Percentiles rank a stretch among this genome's conserved stretches.
Conservation (phyloP, 352 stramenopile genomes). For the Chrysophaeum taylorii region DNA sequence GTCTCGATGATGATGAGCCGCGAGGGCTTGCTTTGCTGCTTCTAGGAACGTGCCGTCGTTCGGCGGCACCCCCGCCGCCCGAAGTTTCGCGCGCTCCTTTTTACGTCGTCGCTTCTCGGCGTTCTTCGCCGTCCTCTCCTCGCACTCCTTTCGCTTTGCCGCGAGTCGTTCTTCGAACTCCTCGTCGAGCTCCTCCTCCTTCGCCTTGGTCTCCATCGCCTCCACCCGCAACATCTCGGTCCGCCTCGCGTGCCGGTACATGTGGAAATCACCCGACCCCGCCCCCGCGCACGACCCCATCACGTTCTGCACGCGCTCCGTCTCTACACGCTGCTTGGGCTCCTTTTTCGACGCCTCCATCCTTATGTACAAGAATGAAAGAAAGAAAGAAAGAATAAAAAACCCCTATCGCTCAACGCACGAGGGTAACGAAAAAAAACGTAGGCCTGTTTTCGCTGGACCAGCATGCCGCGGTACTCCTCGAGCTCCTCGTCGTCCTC, state of each 20-base stretch:
- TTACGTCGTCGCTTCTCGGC: slow-evolving; percentile 47
- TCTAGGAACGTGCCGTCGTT: slow-evolving; percentile 5
- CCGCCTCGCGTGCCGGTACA: slow-evolving; percentile 81
- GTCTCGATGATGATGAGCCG: too few relatives aligned
- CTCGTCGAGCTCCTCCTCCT: slow-evolving; percentile 39
- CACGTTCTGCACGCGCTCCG: slow-evolving; percentile 82
- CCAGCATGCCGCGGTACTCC: too few relatives aligned
- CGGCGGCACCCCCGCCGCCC: neutral
- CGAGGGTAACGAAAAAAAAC: too few relatives aligned
- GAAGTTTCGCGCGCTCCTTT: slow-evolving; percentile 41
- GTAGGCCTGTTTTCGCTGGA: too few relatives aligned
- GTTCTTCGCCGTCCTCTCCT: slow-evolving; percentile 21
- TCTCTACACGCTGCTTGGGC: too few relatives aligned
- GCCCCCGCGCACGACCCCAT: slow-evolving; percentile 82
- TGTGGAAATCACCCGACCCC: slow-evolving; percentile 88
- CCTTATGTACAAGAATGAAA: too few relatives aligned
- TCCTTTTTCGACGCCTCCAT: too few relatives aligned
- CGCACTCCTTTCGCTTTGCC: slow-evolving; percentile 29
- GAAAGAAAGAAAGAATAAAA: too few relatives aligned
- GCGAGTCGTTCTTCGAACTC: slow-evolving; percentile 32
- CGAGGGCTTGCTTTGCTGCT: neutral
- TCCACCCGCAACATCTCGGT: slow-evolving; percentile 80
- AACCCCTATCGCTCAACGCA: too few relatives aligned
- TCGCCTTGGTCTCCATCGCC: slow-evolving; percentile 66
- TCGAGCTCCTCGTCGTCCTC: too few relatives aligned